Evolutionary conservation across 2,329 filamentous ascomycete species (phyloP), one percentile per base, ranked within the genome.

Genomic region (Ciborinia camelliae): DNA sequence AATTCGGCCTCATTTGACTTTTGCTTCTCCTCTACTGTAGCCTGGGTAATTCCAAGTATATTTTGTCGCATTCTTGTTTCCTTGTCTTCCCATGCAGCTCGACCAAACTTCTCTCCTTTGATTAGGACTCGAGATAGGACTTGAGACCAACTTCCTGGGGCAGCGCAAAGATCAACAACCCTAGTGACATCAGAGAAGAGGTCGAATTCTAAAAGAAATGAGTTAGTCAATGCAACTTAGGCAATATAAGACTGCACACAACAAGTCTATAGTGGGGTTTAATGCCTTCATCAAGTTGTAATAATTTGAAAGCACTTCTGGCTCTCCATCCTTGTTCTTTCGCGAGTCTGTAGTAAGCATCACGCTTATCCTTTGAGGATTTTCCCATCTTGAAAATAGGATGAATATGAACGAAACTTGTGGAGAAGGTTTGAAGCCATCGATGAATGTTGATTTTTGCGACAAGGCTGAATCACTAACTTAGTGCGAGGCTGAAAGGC

Each of bases 311-410:
- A 10, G 95, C 95, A 70, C 92, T 97, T 65, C 95, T 86, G 35
- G 95, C 95, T 43, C 95, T 90, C 94, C 95, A 99, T 69, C 96
- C 96, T 81, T 99, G 95, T 78, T 99, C 95, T 79, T 99, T 99
- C 23, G 95, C 95, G 10, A 99, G 90, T 62, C 95, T 87, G 75
- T 99, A 99, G 79, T 99, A 99, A 53, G 93, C 93, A 77, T 99
- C 95, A 62, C 95, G 90, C 80, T 99, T 99, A 76, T 99, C 95
- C 78, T 99, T 99, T 55, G 94, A 98, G 1, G 95, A 97, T 77
- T 98, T 98, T 1, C 93, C 93, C 93, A 97, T 96, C 20, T 62
- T 67, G 28, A 57, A 23, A 20, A 47, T 2, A 32, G 28, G 43
- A 59, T 8, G 9, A 48, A 23, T 12, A 14, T 32, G 15, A 41